Percentiles rank a stretch among this genome's conserved stretches.
These are phyloP conservation scores for Trifolium subterraneum DNA, from an alignment of 306 rosid genomes.

Conservation along the genomic window DNA sequence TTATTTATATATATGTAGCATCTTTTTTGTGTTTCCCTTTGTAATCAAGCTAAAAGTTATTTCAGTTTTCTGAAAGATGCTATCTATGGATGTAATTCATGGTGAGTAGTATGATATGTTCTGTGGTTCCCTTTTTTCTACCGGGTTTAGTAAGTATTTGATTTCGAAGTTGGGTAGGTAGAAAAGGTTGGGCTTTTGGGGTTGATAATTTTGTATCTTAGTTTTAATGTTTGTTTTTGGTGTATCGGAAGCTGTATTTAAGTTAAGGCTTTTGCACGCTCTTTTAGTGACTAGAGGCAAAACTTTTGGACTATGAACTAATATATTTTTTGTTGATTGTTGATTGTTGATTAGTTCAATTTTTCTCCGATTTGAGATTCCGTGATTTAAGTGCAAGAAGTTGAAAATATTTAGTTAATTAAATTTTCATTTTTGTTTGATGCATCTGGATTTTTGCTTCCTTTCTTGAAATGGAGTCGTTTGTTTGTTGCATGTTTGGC, in stretches of 20 bases:
- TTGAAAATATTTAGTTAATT: neutral
- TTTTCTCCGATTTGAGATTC: neutral
- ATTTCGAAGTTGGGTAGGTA: constrained; percentile 28
- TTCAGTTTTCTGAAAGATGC: constrained; percentile 27
- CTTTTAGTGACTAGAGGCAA: constrained; percentile 23
- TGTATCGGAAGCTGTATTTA: constrained; percentile 24
- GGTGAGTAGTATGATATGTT: constrained; percentile 29
- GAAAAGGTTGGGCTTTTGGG: neutral
- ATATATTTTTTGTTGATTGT: constrained; percentile 22
- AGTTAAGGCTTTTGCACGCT: constrained; percentile 10
- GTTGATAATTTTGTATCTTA: neutral
- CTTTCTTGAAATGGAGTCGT: constrained; percentile 3
- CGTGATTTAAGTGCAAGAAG: constrained; percentile 4
- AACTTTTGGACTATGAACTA: neutral
- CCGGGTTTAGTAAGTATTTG: constrained; percentile 9
- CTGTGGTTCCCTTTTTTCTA: neutral
- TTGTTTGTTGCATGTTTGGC: constrained; percentile 22
- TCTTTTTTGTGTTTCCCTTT: neutral
- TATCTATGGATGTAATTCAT: constrained; percentile 6
- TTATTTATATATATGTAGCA: constrained; percentile 10
- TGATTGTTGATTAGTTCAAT: constrained; percentile 9
- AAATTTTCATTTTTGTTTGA: constrained; percentile 17
- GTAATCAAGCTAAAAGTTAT: constrained; percentile 10
- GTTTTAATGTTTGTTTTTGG: neutral
- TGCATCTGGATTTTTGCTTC: constrained; percentile 10